These are phyloP conservation scores for Mucor circinelloides DNA, from an alignment of 371 early-diverging fungal genomes.

Conservation along the genomic window DNA sequence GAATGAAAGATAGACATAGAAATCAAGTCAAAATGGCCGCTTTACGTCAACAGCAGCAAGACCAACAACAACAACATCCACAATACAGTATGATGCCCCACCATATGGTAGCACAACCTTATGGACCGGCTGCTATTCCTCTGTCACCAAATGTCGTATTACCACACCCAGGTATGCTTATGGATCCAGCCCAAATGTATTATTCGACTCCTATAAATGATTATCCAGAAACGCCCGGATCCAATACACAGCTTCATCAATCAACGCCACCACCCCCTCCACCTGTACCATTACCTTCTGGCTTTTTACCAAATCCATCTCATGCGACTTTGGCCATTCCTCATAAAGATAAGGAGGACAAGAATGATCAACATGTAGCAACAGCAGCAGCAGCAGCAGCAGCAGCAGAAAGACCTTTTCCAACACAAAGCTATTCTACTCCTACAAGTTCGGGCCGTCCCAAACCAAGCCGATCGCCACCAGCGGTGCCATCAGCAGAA, in stretches of 20 bases:
- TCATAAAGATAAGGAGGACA: not conserved
- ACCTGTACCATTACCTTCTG: slow-evolving; percentile 1
- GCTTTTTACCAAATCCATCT: slow-evolving; percentile 11
- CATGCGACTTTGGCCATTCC: slow-evolving; percentile 1
- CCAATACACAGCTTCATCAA: not conserved
- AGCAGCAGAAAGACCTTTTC: not conserved
- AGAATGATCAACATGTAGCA: not conserved
- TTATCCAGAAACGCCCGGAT: not conserved
- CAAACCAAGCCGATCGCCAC: not conserved
- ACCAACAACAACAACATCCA: not conserved
- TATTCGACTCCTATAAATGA: slow-evolving; percentile 7
- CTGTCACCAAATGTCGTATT: slow-evolving; percentile 13
- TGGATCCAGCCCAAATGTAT: slow-evolving; percentile 23
- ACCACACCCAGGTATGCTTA: slow-evolving; percentile 31
- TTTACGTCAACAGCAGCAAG: slow-evolving; percentile 28
- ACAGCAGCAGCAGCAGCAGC: not conserved
- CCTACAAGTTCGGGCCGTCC: not conserved
- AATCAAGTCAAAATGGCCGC: slow-evolving; percentile 44
- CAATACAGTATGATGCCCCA: not conserved
- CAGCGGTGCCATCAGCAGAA: not conserved
- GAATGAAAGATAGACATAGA: slow-evolving; percentile 50
- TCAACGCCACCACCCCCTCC: not conserved
- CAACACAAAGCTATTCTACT: not conserved
- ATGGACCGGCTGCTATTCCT: slow-evolving; percentile 12
- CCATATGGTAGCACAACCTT: slow-evolving; percentile 27